Conservation (phyloP, 2,329 filamentous ascomycete species). For the Alternaria rosae region DNA sequence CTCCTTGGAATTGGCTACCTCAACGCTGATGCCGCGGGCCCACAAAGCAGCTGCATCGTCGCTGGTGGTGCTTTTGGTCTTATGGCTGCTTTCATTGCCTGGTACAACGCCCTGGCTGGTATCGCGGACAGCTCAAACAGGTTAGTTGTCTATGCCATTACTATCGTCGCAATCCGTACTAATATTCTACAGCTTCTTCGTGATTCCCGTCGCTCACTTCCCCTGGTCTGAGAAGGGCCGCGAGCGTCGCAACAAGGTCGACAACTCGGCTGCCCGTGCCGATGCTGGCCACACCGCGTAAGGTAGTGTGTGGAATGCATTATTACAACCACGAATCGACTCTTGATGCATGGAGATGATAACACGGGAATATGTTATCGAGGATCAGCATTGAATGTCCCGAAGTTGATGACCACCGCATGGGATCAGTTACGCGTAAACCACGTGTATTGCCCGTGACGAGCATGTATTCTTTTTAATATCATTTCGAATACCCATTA, state of each 20-base stretch:
- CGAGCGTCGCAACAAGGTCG: slow-evolving; percentile 47
- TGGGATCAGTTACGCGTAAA: neutral
- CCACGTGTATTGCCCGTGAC: neutral
- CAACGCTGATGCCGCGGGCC: slow-evolving; percentile 48
- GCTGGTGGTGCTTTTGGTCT: slow-evolving; percentile 63
- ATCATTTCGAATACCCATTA: slow-evolving; percentile 10
- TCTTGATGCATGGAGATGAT: neutral
- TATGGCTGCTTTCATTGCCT: slow-evolving; percentile 61
- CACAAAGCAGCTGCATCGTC: slow-evolving; percentile 56
- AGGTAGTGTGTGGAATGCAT: neutral
- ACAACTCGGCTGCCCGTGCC: slow-evolving; percentile 49
- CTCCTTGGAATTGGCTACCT: slow-evolving; percentile 64
- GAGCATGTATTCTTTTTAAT: slow-evolving; percentile 12
- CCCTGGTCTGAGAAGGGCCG: slow-evolving; percentile 74
- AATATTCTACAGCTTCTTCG: slow-evolving; percentile 74
- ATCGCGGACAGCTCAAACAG: slow-evolving; percentile 63
- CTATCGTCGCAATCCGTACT: slow-evolving; percentile 3
- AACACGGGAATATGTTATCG: neutral
- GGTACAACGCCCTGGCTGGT: slow-evolving; percentile 64
- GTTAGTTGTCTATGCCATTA: slow-evolving; percentile 31
- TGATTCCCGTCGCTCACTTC: slow-evolving; percentile 91
- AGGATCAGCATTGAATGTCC: neutral
- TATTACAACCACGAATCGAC: neutral
- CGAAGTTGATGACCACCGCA: neutral
- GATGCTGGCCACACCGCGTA: slow-evolving; percentile 14